Evolutionary conservation across 768 basidiomycete species (phyloP).

Genomic region (Saitozyma podzolica): DNA sequence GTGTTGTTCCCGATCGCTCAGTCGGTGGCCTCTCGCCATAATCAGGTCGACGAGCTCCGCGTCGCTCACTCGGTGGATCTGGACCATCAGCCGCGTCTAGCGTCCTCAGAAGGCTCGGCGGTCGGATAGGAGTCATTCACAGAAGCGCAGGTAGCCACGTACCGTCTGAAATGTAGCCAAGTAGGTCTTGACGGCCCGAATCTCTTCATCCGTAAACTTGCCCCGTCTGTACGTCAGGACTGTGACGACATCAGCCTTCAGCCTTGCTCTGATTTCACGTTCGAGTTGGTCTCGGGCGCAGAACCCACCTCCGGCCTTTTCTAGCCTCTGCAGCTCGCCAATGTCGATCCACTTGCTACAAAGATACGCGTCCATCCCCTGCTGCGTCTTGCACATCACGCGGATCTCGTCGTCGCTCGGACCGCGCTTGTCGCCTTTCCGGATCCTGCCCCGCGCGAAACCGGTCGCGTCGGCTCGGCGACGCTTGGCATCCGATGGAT

Average conservation of each 20-base stretch:
- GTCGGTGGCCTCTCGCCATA: slow-evolving; percentile 19
- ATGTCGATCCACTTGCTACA: slow-evolving; percentile 22
- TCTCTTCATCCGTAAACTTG: slow-evolving; percentile 23
- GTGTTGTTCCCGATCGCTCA: slow-evolving; percentile 12
- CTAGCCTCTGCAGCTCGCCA: slow-evolving; percentile 20
- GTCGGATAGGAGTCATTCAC: neutral
- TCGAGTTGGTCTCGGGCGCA: too few relatives aligned
- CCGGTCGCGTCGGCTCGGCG: too few relatives aligned
- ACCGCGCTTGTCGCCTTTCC: neutral
- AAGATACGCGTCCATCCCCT: slow-evolving; percentile 22
- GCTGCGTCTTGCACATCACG: slow-evolving; percentile 6
- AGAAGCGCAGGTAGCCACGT: neutral
- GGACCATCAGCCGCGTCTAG: neutral
- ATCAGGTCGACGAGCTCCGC: slow-evolving; percentile 25
- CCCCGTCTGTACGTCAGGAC: slow-evolving; percentile 36
- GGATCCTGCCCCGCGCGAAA: too few relatives aligned
- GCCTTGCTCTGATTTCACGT: too few relatives aligned
- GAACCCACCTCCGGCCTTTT: slow-evolving; percentile 34
- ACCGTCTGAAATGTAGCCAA: slow-evolving; percentile 25
- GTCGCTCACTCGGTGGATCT: slow-evolving; percentile 28
- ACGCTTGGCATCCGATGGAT: too few relatives aligned
- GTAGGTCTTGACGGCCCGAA: slow-evolving; percentile 14
- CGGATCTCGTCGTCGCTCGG: slow-evolving; percentile 9
- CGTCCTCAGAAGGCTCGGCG: neutral
- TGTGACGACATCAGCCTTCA: slow-evolving; percentile 4